Percentiles rank a stretch among this genome's conserved stretches.
phyloP scores from a whole-genome alignment of 768 basidiomycete genomes.

The Amanita rubescens region DNA sequence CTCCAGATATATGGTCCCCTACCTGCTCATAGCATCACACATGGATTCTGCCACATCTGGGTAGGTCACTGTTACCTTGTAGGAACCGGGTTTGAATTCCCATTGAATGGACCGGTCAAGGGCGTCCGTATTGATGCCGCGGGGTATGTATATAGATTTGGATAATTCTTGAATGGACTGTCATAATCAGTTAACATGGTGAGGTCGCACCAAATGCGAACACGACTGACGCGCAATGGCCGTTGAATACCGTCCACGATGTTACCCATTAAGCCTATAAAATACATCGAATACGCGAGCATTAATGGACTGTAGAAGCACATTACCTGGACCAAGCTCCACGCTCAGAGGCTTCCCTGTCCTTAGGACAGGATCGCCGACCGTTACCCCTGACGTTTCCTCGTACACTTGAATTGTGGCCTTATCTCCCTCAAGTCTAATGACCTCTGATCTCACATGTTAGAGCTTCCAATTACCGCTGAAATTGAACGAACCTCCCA shows the following conservation, averaged over 20 bases:
- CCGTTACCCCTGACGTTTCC: constrained; percentile 98
- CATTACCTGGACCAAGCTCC: constrained; percentile 90
- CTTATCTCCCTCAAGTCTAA: constrained; percentile 96
- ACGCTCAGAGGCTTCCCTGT: constrained; percentile 98
- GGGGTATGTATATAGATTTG: constrained; percentile 98
- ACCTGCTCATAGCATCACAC: constrained; percentile 38
- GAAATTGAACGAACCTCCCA: constrained; percentile 62
- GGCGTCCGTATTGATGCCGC: constrained; percentile 96
- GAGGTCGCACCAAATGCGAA: not conserved
- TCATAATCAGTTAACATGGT: constrained; percentile 9
- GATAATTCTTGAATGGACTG: constrained; percentile 93
- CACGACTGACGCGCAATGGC: constrained; percentile 65
- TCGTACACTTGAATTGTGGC: constrained; percentile 99
- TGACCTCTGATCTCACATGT: constrained; percentile 69
- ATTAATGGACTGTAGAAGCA: not conserved
- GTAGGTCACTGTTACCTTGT: constrained; percentile 45
- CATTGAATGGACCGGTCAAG: constrained; percentile 83
- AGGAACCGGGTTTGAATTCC: constrained; percentile 86
- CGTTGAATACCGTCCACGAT: constrained; percentile 98
- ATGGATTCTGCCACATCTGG: not conserved
- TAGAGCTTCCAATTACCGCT: constrained; percentile 6
- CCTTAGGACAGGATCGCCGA: constrained; percentile 94
- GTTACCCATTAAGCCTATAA: constrained; percentile 92
- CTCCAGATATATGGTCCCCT: constrained; percentile 95
- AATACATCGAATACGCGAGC: not conserved